A percentile compares a stretch with the other conserved stretches of the same genome.
Evolutionary conservation across 345 rosid species (phyloP).

Genomic region (Litchi chinensis): DNA sequence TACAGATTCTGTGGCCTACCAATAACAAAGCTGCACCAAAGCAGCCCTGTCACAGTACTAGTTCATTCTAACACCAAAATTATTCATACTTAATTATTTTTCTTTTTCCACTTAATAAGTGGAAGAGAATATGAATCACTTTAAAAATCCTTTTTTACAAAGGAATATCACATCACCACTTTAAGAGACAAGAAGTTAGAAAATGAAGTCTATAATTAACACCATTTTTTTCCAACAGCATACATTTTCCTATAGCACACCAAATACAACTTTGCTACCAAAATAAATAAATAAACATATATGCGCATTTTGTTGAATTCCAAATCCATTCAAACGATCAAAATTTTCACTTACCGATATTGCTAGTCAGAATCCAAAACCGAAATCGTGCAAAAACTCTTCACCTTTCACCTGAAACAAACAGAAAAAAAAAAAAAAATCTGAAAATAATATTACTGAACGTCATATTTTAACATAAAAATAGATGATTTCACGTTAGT

Average conservation of each 20-base stretch:
- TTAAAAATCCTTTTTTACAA: background rate
- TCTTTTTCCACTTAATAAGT: background rate
- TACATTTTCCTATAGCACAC: background rate
- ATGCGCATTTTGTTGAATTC: background rate
- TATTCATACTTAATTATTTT: background rate
- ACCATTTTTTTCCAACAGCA: background rate
- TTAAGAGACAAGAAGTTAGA: background rate
- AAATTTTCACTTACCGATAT: too few species aligned
- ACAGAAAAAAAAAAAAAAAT: too few species aligned
- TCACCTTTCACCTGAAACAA: too few species aligned
- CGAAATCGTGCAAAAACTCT: too few species aligned
- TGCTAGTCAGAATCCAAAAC: too few species aligned
- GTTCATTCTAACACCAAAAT: background rate
- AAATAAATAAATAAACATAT: too few species aligned
- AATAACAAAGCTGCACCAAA: background rate
- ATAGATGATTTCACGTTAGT: too few species aligned
- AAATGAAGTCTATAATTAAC: too few species aligned
- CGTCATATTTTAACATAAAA: too few species aligned
- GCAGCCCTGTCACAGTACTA: background rate
- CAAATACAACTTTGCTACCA: background rate
- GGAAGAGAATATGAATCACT: background rate
- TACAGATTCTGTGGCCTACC: conserved; percentile 13
- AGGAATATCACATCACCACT: background rate
- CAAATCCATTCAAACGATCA: background rate
- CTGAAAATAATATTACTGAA: too few species aligned